Evolutionary conservation across 1,284 basidiomycete genomes (phyloP).

Genomic region (Macrocystidia cucumis): DNA sequence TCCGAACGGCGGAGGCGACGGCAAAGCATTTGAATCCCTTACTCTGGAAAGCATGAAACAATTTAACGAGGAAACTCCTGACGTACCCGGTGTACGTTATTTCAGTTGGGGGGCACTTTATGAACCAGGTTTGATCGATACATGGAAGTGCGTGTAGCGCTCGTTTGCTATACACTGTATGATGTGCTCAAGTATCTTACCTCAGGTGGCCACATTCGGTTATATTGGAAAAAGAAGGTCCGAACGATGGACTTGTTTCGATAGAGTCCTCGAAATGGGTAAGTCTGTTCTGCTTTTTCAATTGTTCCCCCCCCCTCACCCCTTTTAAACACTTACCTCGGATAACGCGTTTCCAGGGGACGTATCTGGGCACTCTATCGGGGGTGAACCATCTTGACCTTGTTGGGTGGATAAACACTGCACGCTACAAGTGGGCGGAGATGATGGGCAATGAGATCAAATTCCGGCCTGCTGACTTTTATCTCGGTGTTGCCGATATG

Average conservation of each 20-base stretch:
- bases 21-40: slow-evolving; percentile 84
- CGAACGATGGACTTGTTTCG: slow-evolving; percentile 88
- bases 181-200: slow-evolving; percentile 1
- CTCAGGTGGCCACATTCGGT: slow-evolving; percentile 71
- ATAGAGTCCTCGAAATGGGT: slow-evolving; percentile 81
- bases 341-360: slow-evolving; percentile 41
- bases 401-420: slow-evolving; percentile 79
- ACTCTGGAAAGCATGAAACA: slow-evolving; percentile 80
- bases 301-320: not conserved
- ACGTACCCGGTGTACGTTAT: slow-evolving; percentile 74
- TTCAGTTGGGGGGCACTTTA: slow-evolving; percentile 92
- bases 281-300: slow-evolving; percentile 14
- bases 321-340: slow-evolving; percentile 5
- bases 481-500: slow-evolving; percentile 72
- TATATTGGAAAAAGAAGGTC: slow-evolving; percentile 83
- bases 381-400: slow-evolving; percentile 92
- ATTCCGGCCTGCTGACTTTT: slow-evolving; percentile 86
- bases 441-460: slow-evolving; percentile 84
- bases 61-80: slow-evolving; percentile 83
- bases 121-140: slow-evolving; percentile 82
- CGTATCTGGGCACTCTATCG: slow-evolving; percentile 79
- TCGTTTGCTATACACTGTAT: not conserved
- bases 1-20: slow-evolving; percentile 85
- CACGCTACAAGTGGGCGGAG: slow-evolving; percentile 80
- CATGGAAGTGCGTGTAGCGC: slow-evolving; percentile 51